Percentiles rank a stretch among this genome's conserved stretches.
Conservation (phyloP, 2,329 filamentous ascomycete species). For the Colletotrichum echinochloae region DNA sequence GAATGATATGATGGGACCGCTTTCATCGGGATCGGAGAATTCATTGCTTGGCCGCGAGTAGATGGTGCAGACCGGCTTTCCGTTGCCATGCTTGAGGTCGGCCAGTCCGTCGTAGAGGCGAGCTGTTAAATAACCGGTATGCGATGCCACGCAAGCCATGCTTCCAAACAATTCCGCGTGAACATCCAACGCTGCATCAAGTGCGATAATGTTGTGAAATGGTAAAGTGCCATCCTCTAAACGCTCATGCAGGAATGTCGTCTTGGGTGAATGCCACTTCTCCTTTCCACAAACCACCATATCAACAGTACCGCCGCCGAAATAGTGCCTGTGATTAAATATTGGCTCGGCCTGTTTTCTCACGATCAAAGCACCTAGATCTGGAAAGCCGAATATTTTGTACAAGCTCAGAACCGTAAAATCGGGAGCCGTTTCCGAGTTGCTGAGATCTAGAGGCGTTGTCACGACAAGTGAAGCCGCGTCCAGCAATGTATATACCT, state of each 20-base stretch:
- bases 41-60: conserved; percentile 60
- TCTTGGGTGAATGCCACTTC: conserved; percentile 86
- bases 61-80: conserved; percentile 71
- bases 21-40: conserved; percentile 46
- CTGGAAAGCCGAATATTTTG: conserved; percentile 98
- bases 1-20: conserved; percentile 85
- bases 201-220: conserved; percentile 88
- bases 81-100: conserved; percentile 76
- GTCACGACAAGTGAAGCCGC: conserved; percentile 86
- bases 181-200: conserved; percentile 78
- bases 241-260: conserved; percentile 77
- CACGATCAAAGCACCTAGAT: conserved; percentile 87
- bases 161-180: conserved; percentile 78
- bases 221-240: conserved; percentile 94
- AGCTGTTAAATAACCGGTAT: conserved; percentile 75
- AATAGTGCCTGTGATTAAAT: conserved; percentile 80
- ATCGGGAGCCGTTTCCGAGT: conserved; percentile 75
- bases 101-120: conserved; percentile 70
- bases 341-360: conserved; percentile 75
- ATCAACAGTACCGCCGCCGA: conserved; percentile 94
- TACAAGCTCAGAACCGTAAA: conserved; percentile 92
- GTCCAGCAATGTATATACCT: conserved; percentile 54
- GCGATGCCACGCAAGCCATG: conserved; percentile 76
- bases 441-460: conserved; percentile 76
- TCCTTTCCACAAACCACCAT: conserved; percentile 84